Base-by-base conservation (phyloP, 108 stramenopile genomes). In the Nitzschia sp. region DNA sequence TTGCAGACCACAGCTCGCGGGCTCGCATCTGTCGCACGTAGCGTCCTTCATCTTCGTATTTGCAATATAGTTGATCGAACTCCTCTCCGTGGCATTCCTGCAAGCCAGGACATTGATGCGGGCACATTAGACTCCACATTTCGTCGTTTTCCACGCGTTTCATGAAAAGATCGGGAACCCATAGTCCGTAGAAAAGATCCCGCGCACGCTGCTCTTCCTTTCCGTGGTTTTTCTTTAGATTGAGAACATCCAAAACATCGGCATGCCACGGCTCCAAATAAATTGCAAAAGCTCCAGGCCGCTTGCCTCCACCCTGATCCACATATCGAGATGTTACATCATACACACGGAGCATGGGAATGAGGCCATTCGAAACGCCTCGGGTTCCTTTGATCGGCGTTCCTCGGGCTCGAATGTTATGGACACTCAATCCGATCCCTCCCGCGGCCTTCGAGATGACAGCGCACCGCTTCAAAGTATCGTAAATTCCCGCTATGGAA, bases 321-420 rank as follows among this genome's bases (percentile, higher is more conserved):
- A 99, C 98, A 68, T 98, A 98, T 35, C 97, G 84, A 11, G 95
- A 92, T 26, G 97, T 99, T 30, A 90, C 92, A 82, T 99, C 97
- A 66, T 91, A 99, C 4, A 99, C 97, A 13, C 97, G 89, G n/a
- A 99, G 89, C 97, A 99, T 98, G 18, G 98, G 98, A n/a, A 99
- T 96, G 45, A 99, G 76, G 5, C 98, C 98, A 76, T 97, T 98
- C 15, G 95, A 95, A 2, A 82, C 82, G 15, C 98, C 98, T 58
- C 96, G 88, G 6, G 98, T 95, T 17, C 98, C 98, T 55, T 84
- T 79, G 59, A 99, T 98, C 64, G 87, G 83, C 34, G 96, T 92
- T 51, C 92, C 91, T 15, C 95, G 66, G 1, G 96, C 97, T 17
- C 98, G 92, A 63, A 99, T 96, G 70, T 97, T 94, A 83, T 97